Evolutionary conservation across 1,139 yeast genomes (phyloP).

Genomic region (Chernovozyma sophiae-reginae): DNA sequence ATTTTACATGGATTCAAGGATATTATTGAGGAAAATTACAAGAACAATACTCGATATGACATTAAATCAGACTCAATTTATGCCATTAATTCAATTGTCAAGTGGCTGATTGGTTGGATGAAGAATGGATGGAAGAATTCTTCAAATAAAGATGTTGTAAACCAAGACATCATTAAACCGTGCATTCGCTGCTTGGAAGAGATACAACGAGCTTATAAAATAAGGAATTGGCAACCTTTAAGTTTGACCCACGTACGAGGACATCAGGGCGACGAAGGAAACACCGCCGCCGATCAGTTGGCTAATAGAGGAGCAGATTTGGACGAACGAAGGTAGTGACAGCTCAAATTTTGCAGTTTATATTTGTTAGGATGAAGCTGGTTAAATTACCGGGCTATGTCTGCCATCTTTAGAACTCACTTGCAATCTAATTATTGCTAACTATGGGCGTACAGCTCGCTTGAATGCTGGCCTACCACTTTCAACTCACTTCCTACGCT

Average conservation of each 20-base stretch:
- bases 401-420: too few relatives aligned
- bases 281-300: conserved; percentile 70
- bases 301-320: conserved; percentile 38
- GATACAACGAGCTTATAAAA: conserved; percentile 23
- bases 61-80: conserved; percentile 60
- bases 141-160: conserved; percentile 44
- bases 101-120: conserved; percentile 54
- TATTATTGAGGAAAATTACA: too few relatives aligned
- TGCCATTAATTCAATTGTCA: conserved; percentile 41
- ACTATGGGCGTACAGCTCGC: too few relatives aligned
- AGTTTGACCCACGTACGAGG: conserved; percentile 62
- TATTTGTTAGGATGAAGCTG: too few relatives aligned
- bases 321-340: conserved; percentile 2
- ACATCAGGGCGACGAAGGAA: conserved; percentile 67
- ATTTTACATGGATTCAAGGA: conserved; percentile 49
- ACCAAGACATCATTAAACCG: conserved; percentile 45
- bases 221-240: conserved; percentile 28
- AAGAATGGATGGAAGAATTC: conserved; percentile 48
- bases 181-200: conserved; percentile 20
- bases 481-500: too few relatives aligned
- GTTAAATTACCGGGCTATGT: too few relatives aligned
- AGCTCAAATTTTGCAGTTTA: not conserved
- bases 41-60: conserved; percentile 18
- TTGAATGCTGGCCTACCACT: too few relatives aligned
- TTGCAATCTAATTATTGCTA: too few relatives aligned